Conservation (phyloP, 805 yeast species). For the Cephaloascus albidus region DNA sequence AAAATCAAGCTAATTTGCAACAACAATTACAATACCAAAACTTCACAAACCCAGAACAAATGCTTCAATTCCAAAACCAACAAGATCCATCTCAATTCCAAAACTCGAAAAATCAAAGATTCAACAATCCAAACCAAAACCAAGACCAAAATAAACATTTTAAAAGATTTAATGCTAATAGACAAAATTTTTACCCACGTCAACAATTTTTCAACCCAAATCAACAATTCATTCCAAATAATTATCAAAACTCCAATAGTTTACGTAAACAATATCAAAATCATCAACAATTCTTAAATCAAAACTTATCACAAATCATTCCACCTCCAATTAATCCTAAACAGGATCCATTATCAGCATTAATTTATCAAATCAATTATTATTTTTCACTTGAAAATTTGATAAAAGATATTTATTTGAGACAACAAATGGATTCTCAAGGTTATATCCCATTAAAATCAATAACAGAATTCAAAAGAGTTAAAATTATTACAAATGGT, state of each 20-base stretch:
- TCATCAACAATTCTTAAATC: not conserved
- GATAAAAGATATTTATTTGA: not conserved
- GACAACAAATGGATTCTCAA: not conserved
- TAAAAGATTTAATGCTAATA: not conserved
- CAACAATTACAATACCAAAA: conserved; percentile 4
- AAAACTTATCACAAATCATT: not conserved
- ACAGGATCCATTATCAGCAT: no score
- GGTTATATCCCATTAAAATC: not conserved
- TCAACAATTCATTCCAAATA: not conserved
- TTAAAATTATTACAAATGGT: not conserved
- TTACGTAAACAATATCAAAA: no score
- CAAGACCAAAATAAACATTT: conserved; percentile 1
- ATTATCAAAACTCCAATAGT: not conserved
- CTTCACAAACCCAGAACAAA: conserved; percentile 6
- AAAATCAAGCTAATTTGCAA: conserved; percentile 9
- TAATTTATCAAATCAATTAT: not conserved
- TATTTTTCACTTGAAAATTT: conserved; percentile 1
- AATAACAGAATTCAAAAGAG: conserved; percentile 1
- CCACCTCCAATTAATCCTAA: no score
- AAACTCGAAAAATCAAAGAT: conserved; percentile 5
- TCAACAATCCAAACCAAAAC: conserved; percentile 4
- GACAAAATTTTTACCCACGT: conserved; percentile 1
- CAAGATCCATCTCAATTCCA: conserved; percentile 7
- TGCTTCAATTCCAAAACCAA: conserved; percentile 6
- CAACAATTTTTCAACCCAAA: not conserved